Conservation (phyloP, 2,329 filamentous ascomycete genomes). For the Apiospora rasikravindrae region DNA sequence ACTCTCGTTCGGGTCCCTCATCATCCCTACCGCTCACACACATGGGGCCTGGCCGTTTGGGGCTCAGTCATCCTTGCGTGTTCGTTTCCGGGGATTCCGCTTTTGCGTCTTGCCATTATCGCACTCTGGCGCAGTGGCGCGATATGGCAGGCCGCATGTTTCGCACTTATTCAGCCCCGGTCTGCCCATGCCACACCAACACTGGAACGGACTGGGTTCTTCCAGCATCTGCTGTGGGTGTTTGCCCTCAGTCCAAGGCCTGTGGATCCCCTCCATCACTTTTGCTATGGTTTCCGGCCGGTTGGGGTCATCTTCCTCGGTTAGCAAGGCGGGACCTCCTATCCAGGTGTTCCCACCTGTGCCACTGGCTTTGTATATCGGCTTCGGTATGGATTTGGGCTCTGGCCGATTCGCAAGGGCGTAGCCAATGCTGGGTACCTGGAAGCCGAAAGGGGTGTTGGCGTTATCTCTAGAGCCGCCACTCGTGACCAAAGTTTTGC, state of each 20-base stretch:
- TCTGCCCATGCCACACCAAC: neutral
- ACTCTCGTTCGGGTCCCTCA: neutral
- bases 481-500: neutral
- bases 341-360: neutral
- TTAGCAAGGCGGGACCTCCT: neutral
- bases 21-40: neutral
- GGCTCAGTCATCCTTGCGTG: neutral
- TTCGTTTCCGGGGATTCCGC: neutral
- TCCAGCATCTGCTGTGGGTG: neutral
- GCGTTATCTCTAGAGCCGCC: too few relatives aligned
- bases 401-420: neutral
- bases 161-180: neutral
- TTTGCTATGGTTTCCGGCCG: neutral
- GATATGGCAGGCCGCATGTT: neutral
- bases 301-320: neutral
- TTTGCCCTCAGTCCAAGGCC: neutral
- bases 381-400: neutral
- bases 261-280: too few relatives aligned
- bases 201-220: neutral
- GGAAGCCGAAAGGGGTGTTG: neutral
- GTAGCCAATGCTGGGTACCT: neutral
- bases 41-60: too few relatives aligned
- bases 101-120: neutral
- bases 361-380: neutral
- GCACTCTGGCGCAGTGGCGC: neutral